Conservation (phyloP, 768 basidiomycete species). For the Tulasnella sp. region DNA sequence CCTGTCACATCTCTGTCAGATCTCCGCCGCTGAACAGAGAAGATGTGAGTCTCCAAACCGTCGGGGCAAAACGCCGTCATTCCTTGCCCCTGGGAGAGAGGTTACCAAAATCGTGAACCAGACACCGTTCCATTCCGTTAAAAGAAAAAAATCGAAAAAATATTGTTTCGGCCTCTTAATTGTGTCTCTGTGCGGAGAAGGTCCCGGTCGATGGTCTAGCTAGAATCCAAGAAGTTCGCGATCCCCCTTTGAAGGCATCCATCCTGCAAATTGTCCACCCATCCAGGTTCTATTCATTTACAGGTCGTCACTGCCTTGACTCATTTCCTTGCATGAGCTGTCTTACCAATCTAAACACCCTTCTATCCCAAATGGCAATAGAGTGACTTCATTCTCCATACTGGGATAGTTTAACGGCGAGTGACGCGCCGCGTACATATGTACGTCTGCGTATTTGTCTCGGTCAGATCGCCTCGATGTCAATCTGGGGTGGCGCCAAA, state of each 20-base stretch:
- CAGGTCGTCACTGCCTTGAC: background rate
- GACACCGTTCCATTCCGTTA: background rate
- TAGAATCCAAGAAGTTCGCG: background rate
- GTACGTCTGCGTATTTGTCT: background rate
- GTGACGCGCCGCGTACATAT: background rate
- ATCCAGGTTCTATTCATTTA: background rate
- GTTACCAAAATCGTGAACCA: background rate
- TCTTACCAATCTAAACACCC: background rate
- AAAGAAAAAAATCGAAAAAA: background rate
- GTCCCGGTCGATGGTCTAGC: background rate
- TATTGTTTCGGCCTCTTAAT: background rate
- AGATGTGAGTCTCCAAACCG: background rate
- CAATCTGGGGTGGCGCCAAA: background rate
- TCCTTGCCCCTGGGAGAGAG: background rate
- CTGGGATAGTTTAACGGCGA: background rate
- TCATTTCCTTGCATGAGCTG: background rate
- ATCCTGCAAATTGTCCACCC: background rate
- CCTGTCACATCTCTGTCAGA: background rate
- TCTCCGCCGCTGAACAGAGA: slow-evolving; percentile 7
- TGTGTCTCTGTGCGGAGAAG: background rate
- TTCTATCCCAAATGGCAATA: slow-evolving; percentile 6
- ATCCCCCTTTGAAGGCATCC: background rate
- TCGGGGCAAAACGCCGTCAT: background rate
- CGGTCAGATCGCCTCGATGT: background rate
- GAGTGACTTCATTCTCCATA: background rate